phyloP scores from a whole-genome alignment of 148 eudicot species.

The Chenopodium album region DNA sequence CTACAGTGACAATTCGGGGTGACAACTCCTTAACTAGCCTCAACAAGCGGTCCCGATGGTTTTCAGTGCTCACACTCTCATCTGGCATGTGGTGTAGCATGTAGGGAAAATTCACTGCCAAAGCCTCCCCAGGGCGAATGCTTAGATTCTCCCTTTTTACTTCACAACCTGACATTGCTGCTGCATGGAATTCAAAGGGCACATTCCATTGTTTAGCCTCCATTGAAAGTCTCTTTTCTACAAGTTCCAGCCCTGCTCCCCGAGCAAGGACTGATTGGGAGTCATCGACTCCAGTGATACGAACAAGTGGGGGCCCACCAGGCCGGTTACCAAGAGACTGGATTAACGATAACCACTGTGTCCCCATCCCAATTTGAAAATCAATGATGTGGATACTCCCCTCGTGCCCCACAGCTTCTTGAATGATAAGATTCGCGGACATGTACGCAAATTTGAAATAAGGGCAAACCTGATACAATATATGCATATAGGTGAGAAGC shows the following conservation, averaged over 20 bases:
- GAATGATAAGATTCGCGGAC: conserved; percentile 59
- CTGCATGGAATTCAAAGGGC: conserved; percentile 69
- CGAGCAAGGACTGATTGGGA: conserved; percentile 70
- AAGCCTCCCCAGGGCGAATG: conserved; percentile 53
- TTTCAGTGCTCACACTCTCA: conserved; percentile 78
- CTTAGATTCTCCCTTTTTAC: conserved; percentile 54
- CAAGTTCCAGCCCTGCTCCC: conserved; percentile 68
- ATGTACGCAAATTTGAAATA: conserved; percentile 72
- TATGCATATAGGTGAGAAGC: conserved; percentile 71
- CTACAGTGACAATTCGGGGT: conserved; percentile 67
- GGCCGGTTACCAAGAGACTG: conserved; percentile 51
- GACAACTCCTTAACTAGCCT: conserved; percentile 72
- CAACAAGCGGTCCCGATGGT: conserved; percentile 77
- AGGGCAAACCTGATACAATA: conserved; percentile 66
- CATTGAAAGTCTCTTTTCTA: conserved; percentile 49
- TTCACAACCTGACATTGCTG: conserved; percentile 71
- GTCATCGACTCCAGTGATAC: conserved; percentile 89
- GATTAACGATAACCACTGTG: conserved; percentile 70
- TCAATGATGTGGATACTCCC: conserved; percentile 74
- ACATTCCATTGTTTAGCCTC: conserved; percentile 49
- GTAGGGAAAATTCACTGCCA: conserved; percentile 84
- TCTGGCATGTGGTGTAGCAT: conserved; percentile 96
- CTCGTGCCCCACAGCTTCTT: conserved; percentile 65
- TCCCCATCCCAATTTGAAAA: conserved; percentile 83
- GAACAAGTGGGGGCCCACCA: conserved; percentile 71